Conservation (phyloP, 495 filamentous ascomycete genomes). For the Evernia prunastri region DNA sequence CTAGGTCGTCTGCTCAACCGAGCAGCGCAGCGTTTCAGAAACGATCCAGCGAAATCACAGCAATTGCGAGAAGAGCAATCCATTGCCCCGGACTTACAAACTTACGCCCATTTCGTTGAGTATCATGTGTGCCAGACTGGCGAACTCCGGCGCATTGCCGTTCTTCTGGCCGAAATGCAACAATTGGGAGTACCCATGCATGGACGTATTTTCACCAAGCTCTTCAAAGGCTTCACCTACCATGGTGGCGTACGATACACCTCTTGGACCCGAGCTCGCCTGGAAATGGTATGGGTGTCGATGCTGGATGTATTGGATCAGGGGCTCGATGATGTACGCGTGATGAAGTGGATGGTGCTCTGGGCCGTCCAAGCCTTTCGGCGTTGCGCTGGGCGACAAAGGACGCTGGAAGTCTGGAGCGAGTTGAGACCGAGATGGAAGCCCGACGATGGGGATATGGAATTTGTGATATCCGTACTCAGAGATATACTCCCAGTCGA, state of each 20-base stretch:
- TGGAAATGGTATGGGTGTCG: conserved; percentile 40
- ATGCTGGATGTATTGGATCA: conserved; percentile 24
- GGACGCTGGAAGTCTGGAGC: conserved; percentile 25
- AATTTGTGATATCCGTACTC: conserved; percentile 11
- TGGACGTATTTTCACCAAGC: conserved; percentile 54
- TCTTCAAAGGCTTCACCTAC: conserved; percentile 61
- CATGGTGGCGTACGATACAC: conserved; percentile 55
- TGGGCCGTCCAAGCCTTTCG: conserved; percentile 27
- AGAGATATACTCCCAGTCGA: background rate
- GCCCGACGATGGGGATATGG: conserved; percentile 11
- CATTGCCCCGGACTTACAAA: conserved; percentile 55
- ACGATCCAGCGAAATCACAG: conserved; percentile 39
- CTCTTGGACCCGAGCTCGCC: conserved; percentile 51
- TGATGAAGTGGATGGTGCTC: conserved; percentile 26
- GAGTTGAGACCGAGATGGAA: conserved; percentile 25
- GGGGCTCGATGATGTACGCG: conserved; percentile 12
- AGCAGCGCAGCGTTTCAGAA: conserved; percentile 48
- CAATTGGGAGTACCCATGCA: conserved; percentile 49
- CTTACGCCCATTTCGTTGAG: conserved; percentile 57
- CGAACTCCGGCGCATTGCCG: conserved; percentile 48
- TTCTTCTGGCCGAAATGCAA: conserved; percentile 61
- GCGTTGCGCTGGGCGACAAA: conserved; percentile 23
- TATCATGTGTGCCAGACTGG: conserved; percentile 46
- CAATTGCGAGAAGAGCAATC: conserved; percentile 48
- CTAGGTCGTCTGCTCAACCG: conserved; percentile 39